phyloP scores from a whole-genome alignment of 257 asterid genomes.

The Fraxinus anomala region DNA sequence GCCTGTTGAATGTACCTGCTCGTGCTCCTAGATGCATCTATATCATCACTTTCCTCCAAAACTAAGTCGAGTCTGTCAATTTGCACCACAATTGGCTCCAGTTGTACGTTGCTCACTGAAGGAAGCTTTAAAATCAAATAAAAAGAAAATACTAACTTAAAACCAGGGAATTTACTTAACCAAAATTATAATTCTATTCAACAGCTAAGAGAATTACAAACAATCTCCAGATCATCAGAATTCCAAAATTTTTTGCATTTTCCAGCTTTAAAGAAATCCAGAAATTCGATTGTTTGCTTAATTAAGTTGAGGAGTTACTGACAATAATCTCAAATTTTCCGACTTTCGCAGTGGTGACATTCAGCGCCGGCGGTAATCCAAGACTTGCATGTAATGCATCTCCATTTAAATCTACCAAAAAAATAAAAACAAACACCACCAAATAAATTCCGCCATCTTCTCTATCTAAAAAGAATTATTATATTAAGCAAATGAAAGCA shows the following conservation, averaged over 20 bases:
- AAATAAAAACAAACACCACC: constrained; percentile 8
- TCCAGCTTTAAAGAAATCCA: background rate
- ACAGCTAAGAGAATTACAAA: background rate
- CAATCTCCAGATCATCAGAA: background rate
- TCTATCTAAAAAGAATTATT: constrained; percentile 24
- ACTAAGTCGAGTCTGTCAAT: constrained; percentile 89
- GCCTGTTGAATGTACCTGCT: constrained; percentile 56
- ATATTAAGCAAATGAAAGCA: background rate
- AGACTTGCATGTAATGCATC: constrained; percentile 94
- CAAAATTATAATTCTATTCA: constrained; percentile 14
- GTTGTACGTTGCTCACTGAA: constrained; percentile 89
- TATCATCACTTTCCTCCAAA: constrained; percentile 84
- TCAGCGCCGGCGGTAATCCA: constrained; percentile 95
- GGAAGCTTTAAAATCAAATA: constrained; percentile 72
- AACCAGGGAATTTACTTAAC: background rate
- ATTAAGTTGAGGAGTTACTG: constrained; percentile 36
- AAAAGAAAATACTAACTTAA: constrained; percentile 19
- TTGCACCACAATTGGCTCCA: constrained; percentile 87
- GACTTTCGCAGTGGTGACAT: constrained; percentile 85
- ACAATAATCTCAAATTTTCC: constrained; percentile 94
- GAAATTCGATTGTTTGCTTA: constrained; percentile 14
- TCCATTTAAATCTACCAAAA: constrained; percentile 76
- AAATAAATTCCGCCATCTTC: constrained; percentile 16
- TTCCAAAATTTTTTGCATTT: background rate
- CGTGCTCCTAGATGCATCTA: constrained; percentile 54